A percentile compares a stretch with the other conserved stretches of the same genome.
Conservation (phyloP, 2,329 filamentous ascomycete species). For the Rutstroemia sp. region DNA sequence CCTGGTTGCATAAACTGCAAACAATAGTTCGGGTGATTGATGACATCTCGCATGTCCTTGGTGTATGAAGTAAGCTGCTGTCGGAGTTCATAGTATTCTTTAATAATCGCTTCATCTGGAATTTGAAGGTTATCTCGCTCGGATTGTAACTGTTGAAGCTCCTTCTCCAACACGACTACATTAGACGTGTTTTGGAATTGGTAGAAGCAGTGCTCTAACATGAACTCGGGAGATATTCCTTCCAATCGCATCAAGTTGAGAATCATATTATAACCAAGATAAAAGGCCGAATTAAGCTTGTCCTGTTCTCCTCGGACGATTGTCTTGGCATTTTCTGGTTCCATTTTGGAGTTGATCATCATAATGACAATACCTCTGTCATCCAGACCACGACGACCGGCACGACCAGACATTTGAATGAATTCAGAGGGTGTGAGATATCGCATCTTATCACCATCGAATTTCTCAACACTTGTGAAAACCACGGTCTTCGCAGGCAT, state of each 20-base stretch:
- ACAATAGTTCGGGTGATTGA: slow-evolving; percentile 85
- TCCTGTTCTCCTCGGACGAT: slow-evolving; percentile 97
- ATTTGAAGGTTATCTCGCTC: slow-evolving; percentile 69
- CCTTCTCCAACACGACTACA: slow-evolving; percentile 75
- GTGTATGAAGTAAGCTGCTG: slow-evolving; percentile 77
- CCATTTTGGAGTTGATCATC: slow-evolving; percentile 97
- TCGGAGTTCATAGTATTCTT: slow-evolving; percentile 88
- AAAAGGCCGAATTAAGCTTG: slow-evolving; percentile 93
- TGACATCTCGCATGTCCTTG: slow-evolving; percentile 83
- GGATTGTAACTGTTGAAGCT: slow-evolving; percentile 70
- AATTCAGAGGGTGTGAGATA: slow-evolving; percentile 94
- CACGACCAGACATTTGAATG: slow-evolving; percentile 97
- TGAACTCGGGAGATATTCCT: slow-evolving; percentile 96
- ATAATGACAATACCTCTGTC: slow-evolving; percentile 98
- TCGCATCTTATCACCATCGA: slow-evolving; percentile 72
- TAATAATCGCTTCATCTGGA: slow-evolving; percentile 77
- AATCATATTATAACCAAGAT: slow-evolving; percentile 99
- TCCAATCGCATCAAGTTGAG: slow-evolving; percentile 95
- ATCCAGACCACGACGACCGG: slow-evolving; percentile 92
- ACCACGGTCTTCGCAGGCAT: slow-evolving; percentile 99
- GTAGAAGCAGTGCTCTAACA: slow-evolving; percentile 97
- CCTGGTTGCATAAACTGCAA: slow-evolving; percentile 79
- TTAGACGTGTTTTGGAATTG: slow-evolving; percentile 95
- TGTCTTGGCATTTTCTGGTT: slow-evolving; percentile 85
- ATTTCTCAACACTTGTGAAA: slow-evolving; percentile 96